Conservation (phyloP, 352 stramenopile species). For the Pythium insidiosum region DNA sequence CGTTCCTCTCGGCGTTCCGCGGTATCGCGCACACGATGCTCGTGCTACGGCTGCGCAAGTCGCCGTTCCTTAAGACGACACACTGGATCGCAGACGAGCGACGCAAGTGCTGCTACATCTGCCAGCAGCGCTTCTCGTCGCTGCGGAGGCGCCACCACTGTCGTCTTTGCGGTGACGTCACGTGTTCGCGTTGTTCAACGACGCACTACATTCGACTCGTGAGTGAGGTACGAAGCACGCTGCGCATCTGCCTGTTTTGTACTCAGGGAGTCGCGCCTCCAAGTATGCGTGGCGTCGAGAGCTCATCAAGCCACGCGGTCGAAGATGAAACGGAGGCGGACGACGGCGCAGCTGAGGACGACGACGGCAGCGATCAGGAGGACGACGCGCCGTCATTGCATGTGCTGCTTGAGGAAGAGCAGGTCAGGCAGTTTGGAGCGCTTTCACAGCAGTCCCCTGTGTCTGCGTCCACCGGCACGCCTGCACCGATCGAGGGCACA, state of each 20-base stretch:
- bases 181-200: slow-evolving; percentile 61
- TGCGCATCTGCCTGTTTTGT: slow-evolving; percentile 58
- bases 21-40: slow-evolving; percentile 43
- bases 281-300: no score
- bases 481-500: slow-evolving; percentile 21
- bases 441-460: slow-evolving; percentile 5
- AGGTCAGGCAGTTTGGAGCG: no score
- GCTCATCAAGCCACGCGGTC: no score
- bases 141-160: slow-evolving; percentile 58
- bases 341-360: slow-evolving; percentile 17
- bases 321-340: slow-evolving; percentile 14
- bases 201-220: slow-evolving; percentile 52
- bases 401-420: slow-evolving; percentile 10
- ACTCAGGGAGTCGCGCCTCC: slow-evolving; percentile 19
- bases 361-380: not conserved
- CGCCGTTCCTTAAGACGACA: slow-evolving; percentile 39
- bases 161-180: no score
- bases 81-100: slow-evolving; percentile 43
- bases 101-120: slow-evolving; percentile 52
- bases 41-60: slow-evolving; percentile 49
- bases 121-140: slow-evolving; percentile 44
- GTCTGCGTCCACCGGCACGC: slow-evolving; percentile 1
- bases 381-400: not conserved
- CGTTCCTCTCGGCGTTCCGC: slow-evolving; percentile 36
- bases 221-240: slow-evolving; percentile 39